These are phyloP conservation scores for Globisporangium emineosum DNA, from an alignment of 352 stramenopile species.

Conservation along the genomic window DNA sequence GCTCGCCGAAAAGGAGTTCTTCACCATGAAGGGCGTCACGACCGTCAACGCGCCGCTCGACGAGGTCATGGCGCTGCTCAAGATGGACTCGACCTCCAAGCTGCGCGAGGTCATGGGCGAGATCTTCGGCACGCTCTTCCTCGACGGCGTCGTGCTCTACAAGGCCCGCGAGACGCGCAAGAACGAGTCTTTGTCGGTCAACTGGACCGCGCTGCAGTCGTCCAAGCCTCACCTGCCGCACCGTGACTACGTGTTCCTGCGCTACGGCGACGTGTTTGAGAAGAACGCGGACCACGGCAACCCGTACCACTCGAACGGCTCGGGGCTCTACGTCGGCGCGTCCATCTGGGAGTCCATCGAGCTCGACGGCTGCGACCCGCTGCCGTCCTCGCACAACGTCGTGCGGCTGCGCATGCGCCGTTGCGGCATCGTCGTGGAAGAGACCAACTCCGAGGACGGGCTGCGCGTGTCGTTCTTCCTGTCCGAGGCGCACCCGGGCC, in stretches of 20 bases:
- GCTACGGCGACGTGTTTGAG: slow-evolving; percentile 78
- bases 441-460: slow-evolving; percentile 48
- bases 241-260: slow-evolving; percentile 86
- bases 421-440: slow-evolving; percentile 78
- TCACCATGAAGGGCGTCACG: slow-evolving; percentile 81
- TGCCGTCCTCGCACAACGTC: slow-evolving; percentile 75
- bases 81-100: slow-evolving; percentile 63
- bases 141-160: slow-evolving; percentile 76
- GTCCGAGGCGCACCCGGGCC: slow-evolving; percentile 70
- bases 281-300: slow-evolving; percentile 58
- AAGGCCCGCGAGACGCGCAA: slow-evolving; percentile 50
- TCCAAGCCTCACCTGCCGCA: slow-evolving; percentile 82
- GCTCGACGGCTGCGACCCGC: slow-evolving; percentile 66
- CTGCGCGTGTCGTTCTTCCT: slow-evolving; percentile 73
- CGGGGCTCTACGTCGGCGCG: slow-evolving; percentile 66
- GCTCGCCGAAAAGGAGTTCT: slow-evolving; percentile 79
- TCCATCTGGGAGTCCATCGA: slow-evolving; percentile 87
- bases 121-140: slow-evolving; percentile 80
- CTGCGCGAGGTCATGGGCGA: slow-evolving; percentile 80
- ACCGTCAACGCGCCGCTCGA: slow-evolving; percentile 66
- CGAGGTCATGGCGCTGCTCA: slow-evolving; percentile 80
- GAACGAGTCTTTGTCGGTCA: slow-evolving; percentile 72
- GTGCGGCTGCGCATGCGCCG: slow-evolving; percentile 76
- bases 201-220: slow-evolving; percentile 79
- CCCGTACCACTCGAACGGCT: slow-evolving; percentile 54